Evolutionary conservation across 148 eudicot genomes (phyloP), one percentile per base, ranked within the genome.

Genomic region (Pharnaceum exiguum): DNA sequence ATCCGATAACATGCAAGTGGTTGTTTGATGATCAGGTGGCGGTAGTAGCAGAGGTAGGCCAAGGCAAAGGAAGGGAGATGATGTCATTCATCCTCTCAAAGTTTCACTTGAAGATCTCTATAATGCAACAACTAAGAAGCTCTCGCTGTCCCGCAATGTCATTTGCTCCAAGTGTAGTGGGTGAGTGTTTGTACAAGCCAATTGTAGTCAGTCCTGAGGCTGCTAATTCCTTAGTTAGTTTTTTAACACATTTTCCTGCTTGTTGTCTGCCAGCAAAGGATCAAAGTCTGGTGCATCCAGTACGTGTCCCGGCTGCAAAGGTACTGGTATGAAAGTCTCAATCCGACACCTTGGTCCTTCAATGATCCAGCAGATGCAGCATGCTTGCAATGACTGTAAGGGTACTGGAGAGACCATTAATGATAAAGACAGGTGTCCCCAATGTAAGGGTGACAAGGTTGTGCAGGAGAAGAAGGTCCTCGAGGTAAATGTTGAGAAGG

Each of bases 331-430:
- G 83, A 82, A 86, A 70, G 79, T 79, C 11, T 68, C 84, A 5
- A 71, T 75, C 40, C 82, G 93, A 58, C 88, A 79, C 0, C 67
- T 85, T n/a, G 85, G 79, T 9, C 93, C 93, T 1, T 72, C 78
- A 21, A 85, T 82, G 93, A 68, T 85, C 23, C 88, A 85, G 69
- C 93, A 79, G 51, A 77, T 79, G 85, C 87, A 85, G 58, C 93
- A 85, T 43, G 68, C 88, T 56, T 85, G 93, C 66, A 82, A 79
- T 44, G 93, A 82, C 18, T 82, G 93, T 57, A 82, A 71, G 73
- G 88, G 93, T 19, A 82, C 81, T 12, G 88, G 93, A 11, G 93
- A 85, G 69, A 68, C 74, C 0, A 79, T 82, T 26, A 75, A 22
- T 1, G 88, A 82, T 11, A 82, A 75, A 46, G 93, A 85, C 43